Percentiles rank a stretch among this genome's conserved stretches.
These are phyloP conservation scores for Gossypium herbaceum DNA, from an alignment of 345 rosid genomes.

Conservation along the genomic window DNA sequence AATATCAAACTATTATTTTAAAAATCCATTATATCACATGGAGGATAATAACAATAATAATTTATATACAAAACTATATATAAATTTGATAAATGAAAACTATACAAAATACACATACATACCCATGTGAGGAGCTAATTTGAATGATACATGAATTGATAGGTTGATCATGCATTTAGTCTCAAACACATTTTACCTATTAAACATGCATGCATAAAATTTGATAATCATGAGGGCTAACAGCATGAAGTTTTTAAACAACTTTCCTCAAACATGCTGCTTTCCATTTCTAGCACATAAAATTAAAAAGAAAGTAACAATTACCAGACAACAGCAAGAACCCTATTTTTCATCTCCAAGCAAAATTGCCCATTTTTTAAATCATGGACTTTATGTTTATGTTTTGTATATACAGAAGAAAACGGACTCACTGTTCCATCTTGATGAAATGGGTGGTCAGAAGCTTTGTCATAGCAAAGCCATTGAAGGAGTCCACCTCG, in stretches of 20 bases:
- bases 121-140: no score
- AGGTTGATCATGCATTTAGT: no score
- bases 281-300: slow-evolving; percentile 17
- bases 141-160: no score
- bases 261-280: slow-evolving; percentile 12
- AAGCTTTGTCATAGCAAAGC: slow-evolving; percentile 46
- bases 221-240: neutral
- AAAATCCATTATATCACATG: no score
- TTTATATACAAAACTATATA: no score
- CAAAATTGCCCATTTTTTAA: slow-evolving; percentile 37
- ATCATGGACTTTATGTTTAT: slow-evolving; percentile 18
- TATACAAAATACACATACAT: no score
- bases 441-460: slow-evolving; percentile 49
- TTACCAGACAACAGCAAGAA: slow-evolving; percentile 13
- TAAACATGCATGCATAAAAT: neutral
- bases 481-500: slow-evolving; percentile 47
- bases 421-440: slow-evolving; percentile 37
- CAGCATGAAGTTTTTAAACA: neutral
- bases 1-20: no score
- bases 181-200: no score
- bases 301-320: slow-evolving; percentile 14
- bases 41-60: no score
- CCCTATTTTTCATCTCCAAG: slow-evolving; percentile 17
- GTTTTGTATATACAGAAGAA: slow-evolving; percentile 15
- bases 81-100: no score